phyloP scores from a whole-genome alignment of 2,329 filamentous ascomycete genomes.

The Colletotrichum australisinense region DNA sequence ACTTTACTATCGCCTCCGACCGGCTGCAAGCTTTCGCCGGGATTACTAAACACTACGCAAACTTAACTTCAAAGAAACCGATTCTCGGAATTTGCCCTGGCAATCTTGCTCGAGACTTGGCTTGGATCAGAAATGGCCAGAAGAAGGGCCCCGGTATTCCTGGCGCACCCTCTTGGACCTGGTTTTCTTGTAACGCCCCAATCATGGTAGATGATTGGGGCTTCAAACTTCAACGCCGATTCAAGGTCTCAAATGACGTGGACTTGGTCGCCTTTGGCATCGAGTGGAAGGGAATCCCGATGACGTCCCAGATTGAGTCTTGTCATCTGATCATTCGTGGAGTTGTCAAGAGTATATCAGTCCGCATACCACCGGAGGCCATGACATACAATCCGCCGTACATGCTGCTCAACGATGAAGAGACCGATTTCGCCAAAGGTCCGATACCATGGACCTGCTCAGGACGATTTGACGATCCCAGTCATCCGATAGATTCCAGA shows the following conservation, averaged over 20 bases:
- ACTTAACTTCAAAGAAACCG: neutral
- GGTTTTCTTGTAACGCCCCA: constrained; percentile 11
- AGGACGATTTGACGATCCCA: constrained; percentile 6
- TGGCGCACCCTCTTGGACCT: constrained; percentile 4
- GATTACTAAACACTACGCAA: neutral
- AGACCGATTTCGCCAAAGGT: neutral
- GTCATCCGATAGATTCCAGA: neutral
- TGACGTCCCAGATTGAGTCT: neutral
- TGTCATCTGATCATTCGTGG: neutral
- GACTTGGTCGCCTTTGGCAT: neutral
- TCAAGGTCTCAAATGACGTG: neutral
- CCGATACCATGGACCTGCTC: neutral
- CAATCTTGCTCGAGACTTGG: neutral
- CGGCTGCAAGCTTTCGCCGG: constrained; percentile 8
- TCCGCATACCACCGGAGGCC: neutral
- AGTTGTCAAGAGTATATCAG: neutral
- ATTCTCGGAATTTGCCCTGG: neutral
- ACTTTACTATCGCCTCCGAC: constrained; percentile 5
- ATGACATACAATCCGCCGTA: neutral
- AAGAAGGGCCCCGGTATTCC: neutral
- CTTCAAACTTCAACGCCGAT: no score
- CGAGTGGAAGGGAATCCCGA: constrained; percentile 3
- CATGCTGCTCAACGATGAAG: neutral
- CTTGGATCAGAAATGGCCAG: neutral
- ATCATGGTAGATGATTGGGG: neutral